Evolutionary conservation across 164 flowering plant species (phyloP).

Genomic region (Berberis thunbergii): DNA sequence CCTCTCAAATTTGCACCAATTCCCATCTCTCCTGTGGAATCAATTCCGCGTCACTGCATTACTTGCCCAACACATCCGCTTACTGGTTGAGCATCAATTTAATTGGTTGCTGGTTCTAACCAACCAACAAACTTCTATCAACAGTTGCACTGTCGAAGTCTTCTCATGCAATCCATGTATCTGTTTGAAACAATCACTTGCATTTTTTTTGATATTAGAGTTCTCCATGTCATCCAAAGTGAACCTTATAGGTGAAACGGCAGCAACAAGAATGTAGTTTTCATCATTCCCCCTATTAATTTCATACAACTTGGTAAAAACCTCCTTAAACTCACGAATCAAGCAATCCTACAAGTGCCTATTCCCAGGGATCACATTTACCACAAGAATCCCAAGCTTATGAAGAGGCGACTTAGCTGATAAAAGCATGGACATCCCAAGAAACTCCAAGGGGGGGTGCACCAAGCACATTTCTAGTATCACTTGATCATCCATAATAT

Average conservation of each 20-base stretch:
- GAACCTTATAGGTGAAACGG: conserved; percentile 22
- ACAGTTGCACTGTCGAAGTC: neutral
- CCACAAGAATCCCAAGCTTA: conserved; percentile 40
- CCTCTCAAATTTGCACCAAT: too few species aligned
- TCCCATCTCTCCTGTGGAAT: too few species aligned
- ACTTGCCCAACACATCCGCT: too few species aligned
- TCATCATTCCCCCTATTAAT: conserved; percentile 72
- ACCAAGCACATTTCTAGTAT: conserved; percentile 38
- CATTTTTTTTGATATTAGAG: conserved; percentile 33
- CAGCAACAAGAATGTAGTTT: conserved; percentile 66
- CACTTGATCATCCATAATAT: conserved; percentile 74
- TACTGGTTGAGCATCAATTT: too few species aligned
- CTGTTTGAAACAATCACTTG: conserved; percentile 3
- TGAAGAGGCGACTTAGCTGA: conserved; percentile 36
- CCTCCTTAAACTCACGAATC: conserved; percentile 23
- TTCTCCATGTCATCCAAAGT: conserved; percentile 7
- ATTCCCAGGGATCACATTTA: conserved; percentile 60
- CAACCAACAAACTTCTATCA: too few species aligned
- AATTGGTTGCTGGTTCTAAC: too few species aligned
- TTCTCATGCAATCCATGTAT: conserved; percentile 21
- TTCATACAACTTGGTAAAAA: conserved; percentile 59
- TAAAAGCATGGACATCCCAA: conserved; percentile 33
- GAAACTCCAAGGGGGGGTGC: conserved; percentile 79
- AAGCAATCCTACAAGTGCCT: conserved; percentile 32
- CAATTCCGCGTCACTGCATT: too few species aligned